Evolutionary conservation across 768 basidiomycete species (phyloP).

Genomic region (Peribolospora baueri): DNA sequence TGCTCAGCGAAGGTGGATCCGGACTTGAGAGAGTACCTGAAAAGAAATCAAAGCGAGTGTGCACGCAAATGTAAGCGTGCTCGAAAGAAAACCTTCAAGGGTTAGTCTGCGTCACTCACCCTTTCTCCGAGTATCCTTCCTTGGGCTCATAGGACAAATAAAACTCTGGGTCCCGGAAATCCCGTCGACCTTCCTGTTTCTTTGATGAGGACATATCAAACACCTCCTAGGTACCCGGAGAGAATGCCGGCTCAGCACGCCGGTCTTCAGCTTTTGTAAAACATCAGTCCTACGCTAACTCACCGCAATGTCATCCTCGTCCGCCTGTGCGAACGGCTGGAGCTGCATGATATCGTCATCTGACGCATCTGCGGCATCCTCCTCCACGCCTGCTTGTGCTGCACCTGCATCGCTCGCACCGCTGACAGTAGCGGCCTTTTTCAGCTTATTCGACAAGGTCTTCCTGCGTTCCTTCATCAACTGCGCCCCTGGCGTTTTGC

Average conservation of each 20-base stretch:
- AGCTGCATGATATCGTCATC: conserved; percentile 8
- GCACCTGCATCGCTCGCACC: conserved; percentile 1
- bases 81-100: background rate
- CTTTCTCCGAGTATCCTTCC: conserved; percentile 64
- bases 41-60: background rate
- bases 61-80: background rate
- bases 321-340: too few relatives aligned
- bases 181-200: conserved; percentile 19
- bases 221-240: conserved; percentile 28
- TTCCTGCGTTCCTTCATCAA: conserved; percentile 77
- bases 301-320: conserved; percentile 50
- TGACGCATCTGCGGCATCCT: conserved; percentile 13
- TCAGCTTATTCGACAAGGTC: conserved; percentile 33
- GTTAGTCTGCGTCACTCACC: conserved; percentile 28
- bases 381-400: conserved; percentile 12
- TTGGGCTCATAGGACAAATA: conserved; percentile 85
- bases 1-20: conserved; percentile 68
- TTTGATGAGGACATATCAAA: conserved; percentile 24
- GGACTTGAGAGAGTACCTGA: conserved; percentile 65
- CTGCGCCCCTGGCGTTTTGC: conserved; percentile 32
- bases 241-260: background rate
- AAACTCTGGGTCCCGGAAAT: conserved; percentile 54
- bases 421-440: conserved; percentile 1
- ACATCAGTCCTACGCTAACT: conserved; percentile 8
- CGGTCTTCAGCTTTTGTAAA: too few relatives aligned